These are phyloP conservation scores for Tanacetum coccineum DNA, from an alignment of 129 eudicot genomes.

Conservation along the genomic window DNA sequence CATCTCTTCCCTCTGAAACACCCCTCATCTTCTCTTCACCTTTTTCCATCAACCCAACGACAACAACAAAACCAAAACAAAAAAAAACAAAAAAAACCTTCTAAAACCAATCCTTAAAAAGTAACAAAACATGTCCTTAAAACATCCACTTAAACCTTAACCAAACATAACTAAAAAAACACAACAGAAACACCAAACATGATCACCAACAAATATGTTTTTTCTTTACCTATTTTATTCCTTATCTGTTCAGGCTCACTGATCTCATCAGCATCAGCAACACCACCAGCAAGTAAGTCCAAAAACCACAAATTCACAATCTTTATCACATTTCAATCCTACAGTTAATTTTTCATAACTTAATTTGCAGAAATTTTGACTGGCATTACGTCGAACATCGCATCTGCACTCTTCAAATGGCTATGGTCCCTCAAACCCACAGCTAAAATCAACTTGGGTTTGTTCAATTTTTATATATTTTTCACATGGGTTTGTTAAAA, in stretches of 20 bases:
- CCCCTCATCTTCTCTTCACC: too few relatives aligned
- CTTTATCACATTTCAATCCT: background rate
- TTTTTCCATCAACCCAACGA: too few relatives aligned
- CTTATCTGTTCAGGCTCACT: background rate
- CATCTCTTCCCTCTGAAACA: too few relatives aligned
- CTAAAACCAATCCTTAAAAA: too few relatives aligned
- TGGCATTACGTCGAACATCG: slow-evolving; percentile 78
- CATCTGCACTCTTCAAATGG: slow-evolving; percentile 71
- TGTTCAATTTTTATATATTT: background rate
- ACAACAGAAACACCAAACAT: slow-evolving; percentile 2
- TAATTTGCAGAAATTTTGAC: slow-evolving; percentile 60
- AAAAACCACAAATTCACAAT: background rate
- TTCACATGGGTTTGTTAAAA: background rate
- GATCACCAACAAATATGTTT: background rate
- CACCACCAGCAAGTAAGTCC: slow-evolving; percentile 11
- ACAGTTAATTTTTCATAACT: background rate
- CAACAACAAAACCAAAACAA: too few relatives aligned
- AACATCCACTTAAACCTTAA: too few relatives aligned
- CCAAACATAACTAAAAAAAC: too few relatives aligned
- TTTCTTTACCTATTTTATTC: background rate
- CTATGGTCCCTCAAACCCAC: slow-evolving; percentile 76
- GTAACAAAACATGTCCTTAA: too few relatives aligned
- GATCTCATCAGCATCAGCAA: slow-evolving; percentile 10
- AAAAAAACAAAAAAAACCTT: too few relatives aligned
- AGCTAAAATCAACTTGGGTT: slow-evolving; percentile 42